Evolutionary conservation across 164 flowering plant species (phyloP).

Genomic region (Stephania yunnanensis): DNA sequence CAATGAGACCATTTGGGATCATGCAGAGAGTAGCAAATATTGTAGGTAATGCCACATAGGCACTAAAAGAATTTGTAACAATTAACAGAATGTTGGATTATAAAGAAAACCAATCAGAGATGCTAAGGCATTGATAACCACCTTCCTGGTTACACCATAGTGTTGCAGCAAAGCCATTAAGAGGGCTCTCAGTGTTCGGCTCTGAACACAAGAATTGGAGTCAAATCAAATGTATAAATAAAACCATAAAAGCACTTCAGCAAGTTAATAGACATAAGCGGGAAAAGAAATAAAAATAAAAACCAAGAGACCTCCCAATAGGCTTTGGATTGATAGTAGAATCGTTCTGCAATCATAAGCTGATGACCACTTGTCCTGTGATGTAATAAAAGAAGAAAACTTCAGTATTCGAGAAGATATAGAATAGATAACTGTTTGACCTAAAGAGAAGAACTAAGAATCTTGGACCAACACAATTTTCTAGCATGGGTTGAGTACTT

Average conservation of each 20-base stretch:
- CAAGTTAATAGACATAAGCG: background rate
- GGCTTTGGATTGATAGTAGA: conserved; percentile 69
- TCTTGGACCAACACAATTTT: too few species aligned
- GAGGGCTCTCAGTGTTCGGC: conserved; percentile 66
- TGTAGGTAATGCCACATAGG: background rate
- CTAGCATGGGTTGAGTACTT: too few species aligned
- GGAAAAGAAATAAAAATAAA: background rate
- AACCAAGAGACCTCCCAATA: conserved; percentile 52
- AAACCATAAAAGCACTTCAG: background rate
- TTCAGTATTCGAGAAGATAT: background rate
- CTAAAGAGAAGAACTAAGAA: background rate
- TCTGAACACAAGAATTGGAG: conserved; percentile 29
- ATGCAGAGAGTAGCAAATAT: background rate
- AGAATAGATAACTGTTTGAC: background rate
- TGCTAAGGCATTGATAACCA: conserved; percentile 9
- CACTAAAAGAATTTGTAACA: background rate
- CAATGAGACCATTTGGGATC: background rate
- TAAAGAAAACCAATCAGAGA: background rate
- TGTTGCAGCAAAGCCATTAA: conserved; percentile 59
- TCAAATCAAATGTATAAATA: conserved; percentile 2
- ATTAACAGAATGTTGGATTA: background rate
- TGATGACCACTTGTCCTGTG: conserved; percentile 77
- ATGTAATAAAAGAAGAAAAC: background rate
- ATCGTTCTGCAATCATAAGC: conserved; percentile 74
- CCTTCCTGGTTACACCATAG: conserved; percentile 65